Conservation (phyloP, 257 asterid genomes). For the Solanum sejunctum region DNA sequence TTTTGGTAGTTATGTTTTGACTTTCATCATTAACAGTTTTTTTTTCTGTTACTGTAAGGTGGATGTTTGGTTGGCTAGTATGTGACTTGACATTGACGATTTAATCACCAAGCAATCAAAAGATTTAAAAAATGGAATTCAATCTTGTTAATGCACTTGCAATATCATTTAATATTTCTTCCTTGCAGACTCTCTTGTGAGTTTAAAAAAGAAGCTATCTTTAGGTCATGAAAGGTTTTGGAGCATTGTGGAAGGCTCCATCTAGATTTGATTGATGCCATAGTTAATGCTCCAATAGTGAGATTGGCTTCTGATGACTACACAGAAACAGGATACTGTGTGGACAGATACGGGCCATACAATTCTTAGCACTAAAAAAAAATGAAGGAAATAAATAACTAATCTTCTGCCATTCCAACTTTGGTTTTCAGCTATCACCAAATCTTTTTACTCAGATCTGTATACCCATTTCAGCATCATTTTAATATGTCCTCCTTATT, state of each 20-base stretch:
- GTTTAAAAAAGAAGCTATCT: neutral
- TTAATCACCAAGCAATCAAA: neutral
- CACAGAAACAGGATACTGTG: slow-evolving; percentile 73
- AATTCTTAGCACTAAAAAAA: slow-evolving; percentile 8
- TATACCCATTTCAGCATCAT: neutral
- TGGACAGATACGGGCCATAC: slow-evolving; percentile 98
- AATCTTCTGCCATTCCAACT: neutral
- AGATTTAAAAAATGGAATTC: neutral
- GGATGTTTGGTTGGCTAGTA: neutral
- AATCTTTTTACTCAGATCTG: neutral
- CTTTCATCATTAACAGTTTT: neutral
- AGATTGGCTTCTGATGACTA: slow-evolving; percentile 94
- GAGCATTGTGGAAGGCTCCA: slow-evolving; percentile 61
- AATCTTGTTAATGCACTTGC: neutral
- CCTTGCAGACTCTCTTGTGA: neutral
- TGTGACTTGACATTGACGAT: neutral
- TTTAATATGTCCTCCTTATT: neutral
- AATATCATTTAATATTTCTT: neutral
- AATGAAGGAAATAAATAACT: neutral
- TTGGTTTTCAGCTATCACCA: neutral
- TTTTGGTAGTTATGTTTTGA: neutral
- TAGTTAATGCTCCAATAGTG: slow-evolving; percentile 69
- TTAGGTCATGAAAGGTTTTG: slow-evolving; percentile 9
- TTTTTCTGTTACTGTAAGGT: neutral
- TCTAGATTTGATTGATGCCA: slow-evolving; percentile 43